Base-by-base conservation (phyloP, 768 basidiomycete genomes). In the Russula vinacea region DNA sequence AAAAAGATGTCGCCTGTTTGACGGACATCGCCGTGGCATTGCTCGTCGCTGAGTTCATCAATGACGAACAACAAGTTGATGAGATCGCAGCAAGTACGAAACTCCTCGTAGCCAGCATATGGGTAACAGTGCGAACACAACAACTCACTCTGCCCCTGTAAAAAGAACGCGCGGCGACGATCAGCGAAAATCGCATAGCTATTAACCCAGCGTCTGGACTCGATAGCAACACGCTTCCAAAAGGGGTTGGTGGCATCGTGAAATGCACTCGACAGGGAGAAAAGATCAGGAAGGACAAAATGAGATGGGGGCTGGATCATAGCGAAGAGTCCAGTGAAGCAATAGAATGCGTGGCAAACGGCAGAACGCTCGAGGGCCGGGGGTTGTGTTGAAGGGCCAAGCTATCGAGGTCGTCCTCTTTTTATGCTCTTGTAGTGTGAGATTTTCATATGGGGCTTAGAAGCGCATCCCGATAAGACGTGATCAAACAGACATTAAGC, bases 1-100 rank as follows among this genome's bases (percentile, higher is more conserved):
- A 83, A 73, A 66, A 83, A 82, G 26, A 80, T 76, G 53, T 80
- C 76, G 19, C 84, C 83, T 33, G 83, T 86, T 29, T 74, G 75
- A 49, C 77, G 77, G 45, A 84, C 86, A 54, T 82, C 86, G 59
- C 74, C 73, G 32, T 81, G 82, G 70, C 76, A 79, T 71, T 87
- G 86, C 62, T 86, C 85, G 67, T 87, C 85, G 71, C 84, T 86
- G 58, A 86, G 78, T 73, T 88, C 86, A 72, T 88, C 87, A 55
- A 87, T 78, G 62, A 84, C 82, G 74, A 85, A 88, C 33, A 88
- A 79, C 14, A 84, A 74, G 69, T 87, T 86, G 63, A 86, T 80
- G 64, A 85, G 84, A 73, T 88, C 86, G 70, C 85, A 86, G 45
- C 78, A 80, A 1, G 81, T 86, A 59, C 85, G 78, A 64, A 86